Percentiles rank a stretch among this genome's conserved stretches.
These are phyloP conservation scores for Solanum corneliomulleri DNA, from an alignment of 257 asterid genomes.

Conservation along the genomic window DNA sequence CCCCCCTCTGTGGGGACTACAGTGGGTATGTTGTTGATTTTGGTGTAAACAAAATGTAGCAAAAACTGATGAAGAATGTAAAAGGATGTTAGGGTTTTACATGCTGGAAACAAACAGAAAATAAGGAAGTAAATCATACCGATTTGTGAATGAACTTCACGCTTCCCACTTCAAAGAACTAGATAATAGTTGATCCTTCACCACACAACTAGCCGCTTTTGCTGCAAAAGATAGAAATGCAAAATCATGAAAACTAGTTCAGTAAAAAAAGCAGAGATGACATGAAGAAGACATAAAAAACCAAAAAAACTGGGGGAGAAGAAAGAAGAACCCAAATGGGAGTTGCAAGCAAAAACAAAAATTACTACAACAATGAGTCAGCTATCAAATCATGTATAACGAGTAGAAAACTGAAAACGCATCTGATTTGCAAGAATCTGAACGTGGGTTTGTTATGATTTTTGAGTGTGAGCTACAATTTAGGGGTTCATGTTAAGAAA, in stretches of 20 bases:
- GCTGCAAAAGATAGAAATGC: background rate
- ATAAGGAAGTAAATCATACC: background rate
- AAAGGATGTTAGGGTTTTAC: background rate
- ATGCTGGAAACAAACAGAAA: background rate
- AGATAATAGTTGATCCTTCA: background rate
- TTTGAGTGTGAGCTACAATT: background rate
- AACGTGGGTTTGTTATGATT: background rate
- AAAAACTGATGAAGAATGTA: background rate
- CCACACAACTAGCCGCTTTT: background rate
- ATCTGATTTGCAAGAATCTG: background rate
- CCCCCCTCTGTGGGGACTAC: background rate
- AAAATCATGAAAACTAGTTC: background rate
- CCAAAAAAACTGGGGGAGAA: background rate
- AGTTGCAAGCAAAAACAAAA: background rate
- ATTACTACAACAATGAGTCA: background rate
- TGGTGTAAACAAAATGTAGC: background rate
- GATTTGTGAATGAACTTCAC: background rate
- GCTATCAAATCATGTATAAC: background rate
- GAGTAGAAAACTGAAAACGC: background rate
- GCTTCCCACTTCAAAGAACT: background rate
- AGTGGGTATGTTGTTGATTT: background rate
- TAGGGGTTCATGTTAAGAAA: background rate
- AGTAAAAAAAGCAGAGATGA: background rate
- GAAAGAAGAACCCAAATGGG: background rate
- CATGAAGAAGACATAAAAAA: background rate